These are phyloP conservation scores for Uronychia setigera DNA, from an alignment of 73 alveolate genomes.

Conservation along the genomic window DNA sequence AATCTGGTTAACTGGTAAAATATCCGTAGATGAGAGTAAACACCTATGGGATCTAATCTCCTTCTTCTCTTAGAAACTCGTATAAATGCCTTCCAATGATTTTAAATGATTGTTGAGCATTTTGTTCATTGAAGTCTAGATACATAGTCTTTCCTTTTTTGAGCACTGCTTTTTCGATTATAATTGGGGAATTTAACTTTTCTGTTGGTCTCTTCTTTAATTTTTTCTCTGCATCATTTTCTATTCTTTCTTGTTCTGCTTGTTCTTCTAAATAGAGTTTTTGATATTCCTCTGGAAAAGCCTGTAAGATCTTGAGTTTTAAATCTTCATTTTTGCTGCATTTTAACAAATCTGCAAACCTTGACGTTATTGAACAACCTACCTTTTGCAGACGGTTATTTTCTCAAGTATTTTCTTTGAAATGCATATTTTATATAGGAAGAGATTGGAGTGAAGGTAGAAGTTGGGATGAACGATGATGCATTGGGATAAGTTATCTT, in stretches of 20 bases:
- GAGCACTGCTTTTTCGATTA: neutral
- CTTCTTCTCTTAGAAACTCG: neutral
- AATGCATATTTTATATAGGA: neutral
- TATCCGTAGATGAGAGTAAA: neutral
- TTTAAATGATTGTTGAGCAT: neutral
- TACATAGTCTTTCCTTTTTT: neutral
- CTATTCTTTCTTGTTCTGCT: neutral
- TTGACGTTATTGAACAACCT: neutral
- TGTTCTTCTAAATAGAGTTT: neutral
- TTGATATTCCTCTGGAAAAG: neutral
- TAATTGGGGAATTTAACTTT: too few relatives aligned
- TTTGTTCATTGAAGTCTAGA: neutral
- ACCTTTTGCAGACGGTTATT: neutral
- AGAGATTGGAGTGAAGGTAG: neutral
- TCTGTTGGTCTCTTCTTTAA: neutral
- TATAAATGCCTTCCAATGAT: neutral
- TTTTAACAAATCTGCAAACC: neutral
- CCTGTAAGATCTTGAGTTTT: neutral
- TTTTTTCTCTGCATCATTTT: neutral
- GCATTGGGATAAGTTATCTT: neutral
- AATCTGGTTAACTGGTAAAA: too few relatives aligned
- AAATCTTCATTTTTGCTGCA: neutral
- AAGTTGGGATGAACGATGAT: neutral
- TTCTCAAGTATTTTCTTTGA: neutral
- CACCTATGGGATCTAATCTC: neutral